A percentile compares a stretch with the other conserved stretches of the same genome.
These are phyloP conservation scores for Neofusicoccum umdonicola DNA, from an alignment of 2,329 filamentous ascomycete genomes.

Conservation along the genomic window DNA sequence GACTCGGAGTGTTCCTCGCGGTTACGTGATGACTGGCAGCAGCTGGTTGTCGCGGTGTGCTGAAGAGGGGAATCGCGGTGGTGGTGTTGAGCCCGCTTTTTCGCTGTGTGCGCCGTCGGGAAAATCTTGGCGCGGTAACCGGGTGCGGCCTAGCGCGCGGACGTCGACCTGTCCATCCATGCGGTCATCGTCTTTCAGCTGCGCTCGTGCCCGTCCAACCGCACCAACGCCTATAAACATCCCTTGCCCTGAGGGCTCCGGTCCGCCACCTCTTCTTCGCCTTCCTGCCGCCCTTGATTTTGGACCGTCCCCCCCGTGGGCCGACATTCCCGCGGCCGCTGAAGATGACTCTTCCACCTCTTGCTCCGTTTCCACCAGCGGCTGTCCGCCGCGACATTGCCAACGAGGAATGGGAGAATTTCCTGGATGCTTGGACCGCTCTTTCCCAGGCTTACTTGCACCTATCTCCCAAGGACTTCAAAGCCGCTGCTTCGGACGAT, in stretches of 20 bases:
- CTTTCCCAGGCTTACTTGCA: slow-evolving; percentile 65
- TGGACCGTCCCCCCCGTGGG: background rate
- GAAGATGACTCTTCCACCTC: slow-evolving; percentile 59
- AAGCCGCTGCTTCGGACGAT: slow-evolving; percentile 51
- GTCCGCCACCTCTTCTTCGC: background rate
- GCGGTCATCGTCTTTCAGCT: slow-evolving; percentile 10
- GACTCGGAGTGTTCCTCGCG: slow-evolving; percentile 47
- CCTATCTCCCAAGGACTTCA: slow-evolving; percentile 57
- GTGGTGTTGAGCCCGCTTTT: slow-evolving; percentile 21
- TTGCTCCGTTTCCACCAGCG: slow-evolving; percentile 74
- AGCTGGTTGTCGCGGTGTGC: slow-evolving; percentile 19
- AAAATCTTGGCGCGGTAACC: slow-evolving; percentile 41
- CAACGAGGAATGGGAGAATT: slow-evolving; percentile 71
- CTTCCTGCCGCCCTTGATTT: background rate
- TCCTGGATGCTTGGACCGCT: slow-evolving; percentile 72
- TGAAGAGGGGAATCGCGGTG: slow-evolving; percentile 19
- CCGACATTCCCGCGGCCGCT: background rate
- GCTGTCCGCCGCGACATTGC: slow-evolving; percentile 65
- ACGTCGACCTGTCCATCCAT: background rate
- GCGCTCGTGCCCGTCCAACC: background rate
- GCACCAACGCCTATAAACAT: background rate
- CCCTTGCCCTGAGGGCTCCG: background rate
- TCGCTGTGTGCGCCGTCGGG: slow-evolving; percentile 25
- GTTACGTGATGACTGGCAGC: slow-evolving; percentile 55
- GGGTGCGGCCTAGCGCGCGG: slow-evolving; percentile 21